phyloP scores from a whole-genome alignment of 2,329 filamentous ascomycete species.

The Diaporthe sp. region DNA sequence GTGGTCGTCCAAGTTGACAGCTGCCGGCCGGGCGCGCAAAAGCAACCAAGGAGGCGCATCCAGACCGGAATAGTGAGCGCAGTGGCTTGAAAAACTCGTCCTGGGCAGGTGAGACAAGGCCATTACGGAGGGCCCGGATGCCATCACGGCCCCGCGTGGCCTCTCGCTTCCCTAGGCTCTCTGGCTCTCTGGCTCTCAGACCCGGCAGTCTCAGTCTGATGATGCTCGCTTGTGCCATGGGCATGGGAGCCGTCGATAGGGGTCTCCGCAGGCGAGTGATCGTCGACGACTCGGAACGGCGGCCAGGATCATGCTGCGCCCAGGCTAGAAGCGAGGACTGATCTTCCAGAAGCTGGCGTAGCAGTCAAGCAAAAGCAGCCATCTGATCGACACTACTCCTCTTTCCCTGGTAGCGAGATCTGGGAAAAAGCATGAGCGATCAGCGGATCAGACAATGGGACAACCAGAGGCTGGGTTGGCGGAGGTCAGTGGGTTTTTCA shows the following conservation, averaged over 20 bases:
- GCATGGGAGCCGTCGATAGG: constrained; percentile 16
- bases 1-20: not conserved
- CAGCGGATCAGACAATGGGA: constrained; percentile 14
- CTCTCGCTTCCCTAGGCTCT: constrained; percentile 27
- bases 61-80: constrained; percentile 8
- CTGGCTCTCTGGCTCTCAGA: constrained; percentile 13
- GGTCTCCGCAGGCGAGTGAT: not conserved
- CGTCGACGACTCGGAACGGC: constrained; percentile 10
- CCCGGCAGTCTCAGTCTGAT: constrained; percentile 18
- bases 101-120: constrained; percentile 20
- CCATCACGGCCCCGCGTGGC: constrained; percentile 14
- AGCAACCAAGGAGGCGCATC: constrained; percentile 20
- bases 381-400: constrained; percentile 3
- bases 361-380: constrained; percentile 6
- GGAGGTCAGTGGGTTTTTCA: not conserved
- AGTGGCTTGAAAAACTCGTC: constrained; percentile 7
- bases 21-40: constrained; percentile 13
- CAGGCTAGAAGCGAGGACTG: constrained; percentile 21
- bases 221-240: constrained; percentile 26
- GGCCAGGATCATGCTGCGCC: not conserved
- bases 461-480: not conserved
- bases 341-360: constrained; percentile 23
- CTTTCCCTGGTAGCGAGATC: constrained; percentile 31
- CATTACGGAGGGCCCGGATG: constrained; percentile 11
- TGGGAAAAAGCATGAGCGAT: constrained; percentile 18